These are phyloP conservation scores for Pythium utonaiense DNA, from an alignment of 352 stramenopile genomes.

Conservation along the genomic window DNA sequence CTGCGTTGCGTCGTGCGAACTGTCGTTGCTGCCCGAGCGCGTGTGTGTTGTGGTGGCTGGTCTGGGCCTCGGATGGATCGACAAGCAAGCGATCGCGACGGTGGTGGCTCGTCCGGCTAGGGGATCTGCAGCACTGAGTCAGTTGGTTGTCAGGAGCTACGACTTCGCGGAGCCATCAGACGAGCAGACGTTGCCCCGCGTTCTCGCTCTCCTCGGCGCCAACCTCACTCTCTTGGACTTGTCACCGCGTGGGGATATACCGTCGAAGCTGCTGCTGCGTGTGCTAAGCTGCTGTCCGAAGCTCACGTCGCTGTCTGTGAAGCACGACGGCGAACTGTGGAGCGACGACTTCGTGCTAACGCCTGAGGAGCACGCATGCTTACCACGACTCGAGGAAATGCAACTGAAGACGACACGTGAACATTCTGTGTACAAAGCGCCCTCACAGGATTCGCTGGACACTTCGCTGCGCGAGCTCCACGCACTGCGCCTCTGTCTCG, in stretches of 20 bases:
- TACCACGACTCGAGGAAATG: neutral
- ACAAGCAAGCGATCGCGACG: neutral
- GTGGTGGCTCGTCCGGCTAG: neutral
- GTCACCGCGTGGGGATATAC: neutral
- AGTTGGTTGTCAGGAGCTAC: neutral
- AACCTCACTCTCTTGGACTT: neutral
- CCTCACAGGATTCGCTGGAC: neutral
- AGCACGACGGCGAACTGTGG: neutral
- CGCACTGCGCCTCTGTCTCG: neutral
- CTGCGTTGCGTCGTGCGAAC: neutral
- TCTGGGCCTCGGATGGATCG: neutral
- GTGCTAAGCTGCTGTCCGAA: neutral
- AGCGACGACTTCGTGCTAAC: neutral
- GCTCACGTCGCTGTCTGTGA: neutral
- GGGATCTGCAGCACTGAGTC: neutral
- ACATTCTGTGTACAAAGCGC: neutral
- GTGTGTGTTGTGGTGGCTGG: neutral
- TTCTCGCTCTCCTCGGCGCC: neutral
- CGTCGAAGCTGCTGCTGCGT: neutral
- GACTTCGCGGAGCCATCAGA: neutral
- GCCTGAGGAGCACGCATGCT: neutral
- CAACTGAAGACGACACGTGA: neutral
- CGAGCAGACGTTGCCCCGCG: neutral
- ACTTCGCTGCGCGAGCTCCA: neutral
- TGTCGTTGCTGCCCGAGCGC: neutral